These are phyloP conservation scores for Lomentospora prolificans DNA, from an alignment of 2,329 filamentous ascomycete genomes.

Conservation along the genomic window DNA sequence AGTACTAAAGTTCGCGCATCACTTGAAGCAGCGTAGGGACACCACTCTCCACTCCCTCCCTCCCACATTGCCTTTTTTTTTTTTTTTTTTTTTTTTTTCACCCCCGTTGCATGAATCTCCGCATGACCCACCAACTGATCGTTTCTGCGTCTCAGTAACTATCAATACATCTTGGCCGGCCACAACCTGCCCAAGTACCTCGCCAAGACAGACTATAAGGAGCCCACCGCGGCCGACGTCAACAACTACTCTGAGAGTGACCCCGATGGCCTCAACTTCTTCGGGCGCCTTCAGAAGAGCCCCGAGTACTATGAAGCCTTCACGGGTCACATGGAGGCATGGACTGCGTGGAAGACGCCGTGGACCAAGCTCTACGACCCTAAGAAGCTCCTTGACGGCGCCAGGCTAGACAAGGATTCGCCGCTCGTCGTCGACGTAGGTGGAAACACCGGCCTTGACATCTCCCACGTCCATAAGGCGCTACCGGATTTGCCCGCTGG, in stretches of 20 bases:
- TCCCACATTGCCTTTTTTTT: neutral
- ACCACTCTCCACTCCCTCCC: neutral
- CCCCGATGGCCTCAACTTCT: conserved; percentile 19
- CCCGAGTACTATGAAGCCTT: conserved; percentile 20
- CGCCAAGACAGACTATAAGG: conserved; percentile 21
- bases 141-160: neutral
- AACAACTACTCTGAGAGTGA: conserved; percentile 10
- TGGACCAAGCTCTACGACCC: conserved; percentile 23
- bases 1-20: conserved; percentile 20
- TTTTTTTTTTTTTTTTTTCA: conserved; percentile 10
- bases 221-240: conserved; percentile 18
- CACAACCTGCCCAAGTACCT: conserved; percentile 23
- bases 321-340: conserved; percentile 24
- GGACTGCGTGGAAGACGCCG: conserved; percentile 21
- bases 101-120: no score
- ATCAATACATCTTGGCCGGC: conserved; percentile 20
- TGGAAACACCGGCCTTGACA: conserved; percentile 26
- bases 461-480: conserved; percentile 19
- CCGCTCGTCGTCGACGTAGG: conserved; percentile 27
- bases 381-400: conserved; percentile 13
- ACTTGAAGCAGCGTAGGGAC: conserved; percentile 19
- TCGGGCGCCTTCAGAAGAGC: conserved; percentile 21
- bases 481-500: conserved; percentile 22
- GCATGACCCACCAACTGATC: neutral
- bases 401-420: conserved; percentile 10